Evolutionary conservation across 805 yeast species (phyloP), one percentile per base, ranked within the genome.

Genomic region (Ogataea paraovalis): DNA sequence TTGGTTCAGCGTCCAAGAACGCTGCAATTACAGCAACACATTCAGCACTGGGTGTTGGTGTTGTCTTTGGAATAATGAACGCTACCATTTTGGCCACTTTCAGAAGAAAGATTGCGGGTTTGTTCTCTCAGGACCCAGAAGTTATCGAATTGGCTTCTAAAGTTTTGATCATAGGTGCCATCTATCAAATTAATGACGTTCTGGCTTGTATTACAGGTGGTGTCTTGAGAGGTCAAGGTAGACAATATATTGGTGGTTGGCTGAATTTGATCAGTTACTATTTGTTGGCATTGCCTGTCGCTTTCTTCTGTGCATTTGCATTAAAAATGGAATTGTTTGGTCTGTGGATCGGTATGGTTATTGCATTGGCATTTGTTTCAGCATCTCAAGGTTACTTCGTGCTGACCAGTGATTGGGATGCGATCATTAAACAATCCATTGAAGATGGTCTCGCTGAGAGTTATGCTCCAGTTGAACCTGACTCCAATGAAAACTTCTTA

Each of bases 181-280:
- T 79, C 28, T 83, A 83, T 76, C 91, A 85, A 67, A 66, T 86
- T 22, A 78, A 78, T 46, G 94, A 86, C 64, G 82, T 83, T 10
- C 66, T 81, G 57, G 78, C 83, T 52, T 86, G 88, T 14, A 80
- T 83, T 42, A 78, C 86, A 1, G 90, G 88, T 14, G 92, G 92
- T 14, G 75, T 87, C 50, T 69, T 86, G 45, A 74, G 94, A 61
- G 92, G 92, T 5, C 91, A 85, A 67, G 92, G 92, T 14, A 79
- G 79, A 63, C 85, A 83, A 39, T 76, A 74, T 56, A 74, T 82
- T 33, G 85, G 85, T 0, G 85, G 85, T 2, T 72, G 73, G 44
- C 73, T 81, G 30, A 80, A 80, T 49, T 62, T 83, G 52, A 49
- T 79, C 30, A 70, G 83, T 5, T 83, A 82, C 61, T 83, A 83